Conservation (phyloP, 352 stramenopile genomes). For the Plasmopara muralis region DNA sequence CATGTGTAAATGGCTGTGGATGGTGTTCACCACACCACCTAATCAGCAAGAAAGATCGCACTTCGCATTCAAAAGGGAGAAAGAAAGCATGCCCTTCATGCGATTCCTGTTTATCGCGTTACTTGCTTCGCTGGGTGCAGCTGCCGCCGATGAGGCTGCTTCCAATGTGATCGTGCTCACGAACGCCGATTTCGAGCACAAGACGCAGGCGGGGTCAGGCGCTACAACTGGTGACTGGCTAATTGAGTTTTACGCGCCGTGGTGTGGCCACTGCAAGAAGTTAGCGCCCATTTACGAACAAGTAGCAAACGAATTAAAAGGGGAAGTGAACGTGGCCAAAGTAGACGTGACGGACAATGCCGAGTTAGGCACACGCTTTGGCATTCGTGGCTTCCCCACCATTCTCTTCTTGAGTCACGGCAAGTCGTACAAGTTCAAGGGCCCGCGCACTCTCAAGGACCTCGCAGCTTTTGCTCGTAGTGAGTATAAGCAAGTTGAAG, state of each 20-base stretch:
- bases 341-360: conserved; percentile 81
- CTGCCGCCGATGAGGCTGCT: conserved; percentile 10
- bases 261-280: conserved; percentile 83
- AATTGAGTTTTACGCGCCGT: conserved; percentile 81
- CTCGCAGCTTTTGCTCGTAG: conserved; percentile 53
- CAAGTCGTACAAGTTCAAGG: conserved; percentile 69
- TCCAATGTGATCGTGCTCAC: conserved; percentile 62
- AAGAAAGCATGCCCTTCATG: too few relatives aligned
- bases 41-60: too few relatives aligned
- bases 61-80: too few relatives aligned
- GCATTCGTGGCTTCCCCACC: conserved; percentile 72
- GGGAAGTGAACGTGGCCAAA: conserved; percentile 86
- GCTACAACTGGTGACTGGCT: conserved; percentile 90
- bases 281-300: conserved; percentile 73
- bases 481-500: conserved; percentile 50
- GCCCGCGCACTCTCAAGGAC: conserved; percentile 47
- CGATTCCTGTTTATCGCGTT: too few relatives aligned
- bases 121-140: too few relatives aligned
- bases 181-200: conserved; percentile 79
- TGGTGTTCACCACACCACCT: too few relatives aligned
- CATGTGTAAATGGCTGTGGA: too few relatives aligned
- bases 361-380: conserved; percentile 76
- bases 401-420: conserved; percentile 73
- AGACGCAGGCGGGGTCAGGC: conserved; percentile 85
- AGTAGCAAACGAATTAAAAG: conserved; percentile 78